Evolutionary conservation across 495 filamentous ascomycete species (phyloP), one percentile per base, ranked within the genome.

Genomic region (Aspergillus egyptiacus): DNA sequence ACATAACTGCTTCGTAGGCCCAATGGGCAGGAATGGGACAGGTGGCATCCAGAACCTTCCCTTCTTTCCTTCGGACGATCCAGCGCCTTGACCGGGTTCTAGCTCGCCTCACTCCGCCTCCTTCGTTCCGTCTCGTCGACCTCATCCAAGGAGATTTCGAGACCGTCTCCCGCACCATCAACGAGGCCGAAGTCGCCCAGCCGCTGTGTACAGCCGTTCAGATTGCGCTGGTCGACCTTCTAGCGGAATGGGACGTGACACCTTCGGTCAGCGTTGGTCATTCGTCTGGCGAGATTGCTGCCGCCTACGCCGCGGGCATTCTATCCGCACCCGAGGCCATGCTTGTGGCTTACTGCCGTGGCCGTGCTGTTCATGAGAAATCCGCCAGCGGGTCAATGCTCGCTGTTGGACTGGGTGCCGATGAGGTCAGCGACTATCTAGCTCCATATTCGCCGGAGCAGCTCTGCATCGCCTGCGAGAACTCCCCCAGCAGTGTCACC

Each of bases 121-220:
- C n/a, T n/a, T n/a, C n/a, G n/a, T n/a, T n/a, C n/a, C n/a, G n/a
- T n/a, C n/a, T n/a, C n/a, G n/a, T n/a, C n/a, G n/a, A n/a, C n/a
- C n/a, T n/a, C n/a, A n/a, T n/a, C n/a, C n/a, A n/a, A n/a, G n/a
- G n/a, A n/a, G n/a, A n/a, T n/a, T n/a, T n/a, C n/a, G n/a, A n/a
- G n/a, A n/a, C n/a, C n/a, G n/a, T n/a, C n/a, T n/a, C n/a, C n/a
- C n/a, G n/a, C n/a, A n/a, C n/a, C n/a, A 38, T 54, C 10, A 31
- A 18, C 9, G 18, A 42, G 4, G 37, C 53, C 2, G 47, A 46
- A 11, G 7, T 54, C n/a, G 47, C 63, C 0, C 67, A 71, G 50
- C 50, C 61, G 0, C 14, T 58, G 0, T 59, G 53, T 11, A 60
- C 55, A 2, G 75, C 75, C 0, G 27, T 79, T 14, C 49, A 57